These are phyloP conservation scores for Suillus occidentalis DNA, from an alignment of 768 basidiomycete genomes.

Conservation along the genomic window DNA sequence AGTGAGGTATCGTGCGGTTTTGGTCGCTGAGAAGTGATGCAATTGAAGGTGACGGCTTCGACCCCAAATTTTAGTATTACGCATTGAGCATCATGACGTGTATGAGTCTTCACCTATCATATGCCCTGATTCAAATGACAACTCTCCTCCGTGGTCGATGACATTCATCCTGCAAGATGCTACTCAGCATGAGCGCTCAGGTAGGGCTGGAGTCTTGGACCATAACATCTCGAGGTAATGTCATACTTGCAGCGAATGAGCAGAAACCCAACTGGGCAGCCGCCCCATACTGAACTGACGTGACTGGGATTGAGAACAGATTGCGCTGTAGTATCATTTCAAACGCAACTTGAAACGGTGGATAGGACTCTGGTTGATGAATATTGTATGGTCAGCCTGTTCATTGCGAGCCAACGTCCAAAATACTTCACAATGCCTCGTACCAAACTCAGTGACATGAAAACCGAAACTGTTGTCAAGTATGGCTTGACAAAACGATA, in stretches of 20 bases:
- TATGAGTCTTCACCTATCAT: neutral
- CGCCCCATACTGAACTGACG: neutral
- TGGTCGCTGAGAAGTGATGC: constrained; percentile 15
- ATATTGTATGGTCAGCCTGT: neutral
- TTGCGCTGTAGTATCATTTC: neutral
- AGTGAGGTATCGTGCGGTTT: constrained; percentile 34
- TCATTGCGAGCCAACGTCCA: neutral
- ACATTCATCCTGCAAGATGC: neutral
- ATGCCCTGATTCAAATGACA: neutral
- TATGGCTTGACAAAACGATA: neutral
- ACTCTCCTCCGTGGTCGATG: neutral
- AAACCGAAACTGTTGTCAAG: neutral
- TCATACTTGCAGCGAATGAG: neutral
- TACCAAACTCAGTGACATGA: neutral
- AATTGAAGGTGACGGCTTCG: neutral
- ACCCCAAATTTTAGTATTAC: neutral
- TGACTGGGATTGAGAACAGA: neutral
- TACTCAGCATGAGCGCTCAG: neutral
- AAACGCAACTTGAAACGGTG: neutral
- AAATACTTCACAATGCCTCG: neutral
- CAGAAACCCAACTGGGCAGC: neutral
- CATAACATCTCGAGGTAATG: neutral
- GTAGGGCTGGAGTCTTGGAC: neutral
- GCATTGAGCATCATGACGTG: no score
- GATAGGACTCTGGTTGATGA: neutral